Evolutionary conservation across 257 asterid species (phyloP), one percentile per base, ranked within the genome.

Genomic region (Echium plantagineum): DNA sequence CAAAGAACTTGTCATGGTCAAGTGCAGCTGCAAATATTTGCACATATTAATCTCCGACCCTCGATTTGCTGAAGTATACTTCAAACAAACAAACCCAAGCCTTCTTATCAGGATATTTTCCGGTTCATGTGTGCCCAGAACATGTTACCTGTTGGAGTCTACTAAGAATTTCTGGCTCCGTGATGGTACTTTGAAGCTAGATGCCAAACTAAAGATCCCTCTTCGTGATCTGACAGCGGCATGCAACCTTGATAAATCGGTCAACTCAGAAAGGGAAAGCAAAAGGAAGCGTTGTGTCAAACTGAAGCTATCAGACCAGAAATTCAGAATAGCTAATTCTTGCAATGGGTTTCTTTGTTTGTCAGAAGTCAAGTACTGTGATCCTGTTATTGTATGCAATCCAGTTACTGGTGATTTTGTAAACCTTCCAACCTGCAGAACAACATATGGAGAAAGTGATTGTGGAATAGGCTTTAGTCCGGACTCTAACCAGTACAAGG

Each of bases 391-490:
- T 5, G 65, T 66, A 8, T 51, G 65, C 60, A 66, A 66, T 52
- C 71, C 65, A 58, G 71, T 66, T 59, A 66, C 71, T 3, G 65
- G 60, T 21, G 71, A 66, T 4, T 66, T 30, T 9, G 32, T 66
- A 10, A 35, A 52, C 26, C 38, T 66, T 66, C 65, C 71, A 32
- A 7, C 9, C 19, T 59, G 35, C 15, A 30, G 54, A 9, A 22
- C 28, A 1, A 26, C 63, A 28, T 49, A 30, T 66, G 55, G 54
- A 15, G 21, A 20, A 21, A 32, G 2, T 6, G 71, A 66, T 32
- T 59, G 71, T 32, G 71, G 65, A 52, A 26, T 66, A 19, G 71
- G 71, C 30, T 66, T 66, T 49, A 58, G 64, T 38, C 60, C 60
- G 35, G 38, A 32, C 24, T 30, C 65, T 24, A 59, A 59, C 22